A percentile compares a stretch with the other conserved stretches of the same genome.
These are phyloP conservation scores for Colletotrichum noveboracense DNA, from an alignment of 2,329 filamentous ascomycete species.

Conservation along the genomic window DNA sequence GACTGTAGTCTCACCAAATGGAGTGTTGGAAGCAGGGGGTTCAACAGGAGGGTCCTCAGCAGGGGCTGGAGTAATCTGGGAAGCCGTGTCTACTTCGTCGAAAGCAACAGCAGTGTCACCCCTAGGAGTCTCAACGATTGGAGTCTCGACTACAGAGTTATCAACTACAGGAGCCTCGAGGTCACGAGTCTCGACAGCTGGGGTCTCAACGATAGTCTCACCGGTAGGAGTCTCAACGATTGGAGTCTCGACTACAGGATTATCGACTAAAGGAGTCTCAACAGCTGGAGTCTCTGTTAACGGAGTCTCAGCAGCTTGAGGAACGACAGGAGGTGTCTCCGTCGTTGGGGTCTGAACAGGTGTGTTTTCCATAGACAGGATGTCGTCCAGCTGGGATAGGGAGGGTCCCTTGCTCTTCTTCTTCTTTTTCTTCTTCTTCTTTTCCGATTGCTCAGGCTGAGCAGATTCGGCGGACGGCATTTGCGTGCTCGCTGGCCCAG, in stretches of 20 bases:
- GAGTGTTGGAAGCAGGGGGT: background rate
- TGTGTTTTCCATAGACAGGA: background rate
- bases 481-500: background rate
- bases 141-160: background rate
- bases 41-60: background rate
- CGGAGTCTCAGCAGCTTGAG: background rate
- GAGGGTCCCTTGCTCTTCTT: constrained; percentile 21
- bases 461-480: background rate
- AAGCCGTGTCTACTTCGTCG: background rate
- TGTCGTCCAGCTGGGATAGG: background rate
- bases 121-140: background rate
- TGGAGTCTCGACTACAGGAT: background rate
- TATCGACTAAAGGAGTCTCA: background rate
- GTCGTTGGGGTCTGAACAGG: background rate
- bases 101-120: background rate
- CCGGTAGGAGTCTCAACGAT: background rate
- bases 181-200: background rate
- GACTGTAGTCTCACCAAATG: background rate
- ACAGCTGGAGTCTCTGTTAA: background rate
- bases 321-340: background rate
- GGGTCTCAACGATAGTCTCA: background rate
- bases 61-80: background rate
- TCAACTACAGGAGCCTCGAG: background rate
- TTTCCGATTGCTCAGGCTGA: constrained; percentile 17
- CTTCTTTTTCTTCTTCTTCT: constrained; percentile 29